phyloP scores from a whole-genome alignment of 2,329 filamentous ascomycete genomes.

The Fusarium multiceps region DNA sequence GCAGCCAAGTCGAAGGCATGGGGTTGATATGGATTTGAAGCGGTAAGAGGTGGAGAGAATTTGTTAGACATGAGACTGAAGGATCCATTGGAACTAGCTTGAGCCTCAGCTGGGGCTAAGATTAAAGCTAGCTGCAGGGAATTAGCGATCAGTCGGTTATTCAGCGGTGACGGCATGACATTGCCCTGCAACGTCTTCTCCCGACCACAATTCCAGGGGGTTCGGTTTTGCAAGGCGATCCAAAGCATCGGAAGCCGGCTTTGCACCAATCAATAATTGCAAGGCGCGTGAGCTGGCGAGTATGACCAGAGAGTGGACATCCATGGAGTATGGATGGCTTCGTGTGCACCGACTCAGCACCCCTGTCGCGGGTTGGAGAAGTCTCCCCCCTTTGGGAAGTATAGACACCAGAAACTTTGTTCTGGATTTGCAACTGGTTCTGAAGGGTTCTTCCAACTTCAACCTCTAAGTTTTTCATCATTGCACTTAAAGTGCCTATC shows the following conservation, averaged over 20 bases:
- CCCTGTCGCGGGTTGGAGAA: conserved; percentile 40
- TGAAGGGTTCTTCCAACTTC: conserved; percentile 9
- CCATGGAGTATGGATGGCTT: conserved; percentile 21
- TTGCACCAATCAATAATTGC: conserved; percentile 40
- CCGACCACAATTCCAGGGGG: conserved; percentile 27
- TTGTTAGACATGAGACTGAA: not conserved
- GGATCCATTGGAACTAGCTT: conserved; percentile 2
- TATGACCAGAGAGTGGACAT: conserved; percentile 39
- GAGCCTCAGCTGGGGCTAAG: conserved; percentile 16
- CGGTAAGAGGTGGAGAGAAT: conserved; percentile 7
- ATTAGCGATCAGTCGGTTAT: conserved; percentile 15
- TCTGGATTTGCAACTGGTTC: conserved; percentile 32
- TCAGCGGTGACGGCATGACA: conserved; percentile 20
- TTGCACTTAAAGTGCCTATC: not conserved
- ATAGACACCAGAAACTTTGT: conserved; percentile 18
- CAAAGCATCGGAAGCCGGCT: conserved; percentile 32
- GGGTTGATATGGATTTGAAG: not conserved
- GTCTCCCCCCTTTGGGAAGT: conserved; percentile 33
- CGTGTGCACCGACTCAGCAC: conserved; percentile 29
- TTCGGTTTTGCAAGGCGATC: conserved; percentile 26
- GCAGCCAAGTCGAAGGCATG: not conserved
- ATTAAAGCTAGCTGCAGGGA: conserved; percentile 22
- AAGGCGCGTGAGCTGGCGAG: conserved; percentile 28
- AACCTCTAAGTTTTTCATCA: conserved; percentile 8
- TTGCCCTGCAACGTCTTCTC: conserved; percentile 13